These are phyloP conservation scores for Artemisia annua DNA, from an alignment of 129 eudicot genomes.

Conservation along the genomic window DNA sequence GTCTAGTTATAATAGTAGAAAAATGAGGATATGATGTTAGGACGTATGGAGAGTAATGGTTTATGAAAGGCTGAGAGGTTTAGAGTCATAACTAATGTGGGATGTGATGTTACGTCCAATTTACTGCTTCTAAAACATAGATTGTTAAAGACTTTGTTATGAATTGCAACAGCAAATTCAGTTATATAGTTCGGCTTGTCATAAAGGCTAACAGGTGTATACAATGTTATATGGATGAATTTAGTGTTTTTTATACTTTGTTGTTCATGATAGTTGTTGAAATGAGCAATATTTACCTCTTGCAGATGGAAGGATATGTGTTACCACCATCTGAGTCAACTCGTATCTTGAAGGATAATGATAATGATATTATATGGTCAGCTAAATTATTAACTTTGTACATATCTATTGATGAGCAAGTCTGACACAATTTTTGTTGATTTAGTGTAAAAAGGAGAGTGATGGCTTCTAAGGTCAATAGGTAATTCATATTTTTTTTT, in stretches of 20 bases:
- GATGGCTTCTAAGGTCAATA: constrained; percentile 23
- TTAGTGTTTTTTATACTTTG: not conserved
- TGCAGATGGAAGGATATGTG: constrained; percentile 98
- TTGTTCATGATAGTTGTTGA: not conserved
- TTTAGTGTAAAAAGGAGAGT: constrained; percentile 71
- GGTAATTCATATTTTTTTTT: constrained; percentile 40
- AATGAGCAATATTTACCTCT: constrained; percentile 14
- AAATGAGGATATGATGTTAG: too few species aligned
- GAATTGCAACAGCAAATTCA: too few species aligned
- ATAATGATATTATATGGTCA: constrained; percentile 83
- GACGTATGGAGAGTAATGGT: too few species aligned
- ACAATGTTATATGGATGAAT: too few species aligned
- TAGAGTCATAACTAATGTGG: not conserved
- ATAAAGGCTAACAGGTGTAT: too few species aligned
- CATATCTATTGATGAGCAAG: constrained; percentile 12
- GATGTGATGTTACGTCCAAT: too few species aligned
- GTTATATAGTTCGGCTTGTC: too few species aligned
- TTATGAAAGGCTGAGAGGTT: not conserved
- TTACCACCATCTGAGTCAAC: too few species aligned
- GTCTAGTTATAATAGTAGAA: too few species aligned
- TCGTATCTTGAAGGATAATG: constrained; percentile 77
- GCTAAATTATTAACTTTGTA: constrained; percentile 23
- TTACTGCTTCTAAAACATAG: too few species aligned
- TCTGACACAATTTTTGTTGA: constrained; percentile 22
- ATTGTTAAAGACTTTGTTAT: too few species aligned